These are phyloP conservation scores for Paraphoma sp. DNA, from an alignment of 2,329 filamentous ascomycete species.

Conservation along the genomic window DNA sequence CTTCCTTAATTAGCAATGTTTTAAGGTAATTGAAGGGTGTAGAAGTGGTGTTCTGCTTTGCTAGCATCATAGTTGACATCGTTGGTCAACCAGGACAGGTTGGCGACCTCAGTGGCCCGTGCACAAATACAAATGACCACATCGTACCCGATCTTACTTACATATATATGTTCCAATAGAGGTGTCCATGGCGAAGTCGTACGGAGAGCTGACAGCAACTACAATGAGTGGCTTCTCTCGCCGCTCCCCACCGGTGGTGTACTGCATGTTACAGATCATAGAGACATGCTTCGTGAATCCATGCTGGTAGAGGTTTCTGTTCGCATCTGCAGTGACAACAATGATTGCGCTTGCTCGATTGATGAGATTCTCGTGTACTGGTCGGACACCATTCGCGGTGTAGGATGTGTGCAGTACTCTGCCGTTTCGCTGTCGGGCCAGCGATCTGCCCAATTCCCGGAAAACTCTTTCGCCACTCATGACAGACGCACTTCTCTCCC, in stretches of 20 bases:
- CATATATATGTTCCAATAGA: constrained; percentile 91
- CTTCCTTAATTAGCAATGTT: too few species aligned
- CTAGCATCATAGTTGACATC: too few species aligned
- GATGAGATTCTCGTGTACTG: constrained; percentile 92
- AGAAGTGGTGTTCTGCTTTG: too few species aligned
- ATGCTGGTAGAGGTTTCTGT: constrained; percentile 90
- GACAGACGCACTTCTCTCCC: constrained; percentile 67
- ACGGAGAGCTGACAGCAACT: constrained; percentile 91
- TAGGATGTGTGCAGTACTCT: constrained; percentile 94
- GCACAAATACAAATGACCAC: too few species aligned
- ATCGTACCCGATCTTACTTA: constrained; percentile 11
- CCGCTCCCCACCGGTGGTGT: constrained; percentile 72
- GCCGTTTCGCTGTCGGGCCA: constrained; percentile 85
- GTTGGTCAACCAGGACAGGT: too few species aligned
- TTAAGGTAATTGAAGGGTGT: too few species aligned
- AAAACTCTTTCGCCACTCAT: constrained; percentile 96
- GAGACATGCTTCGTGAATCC: constrained; percentile 96
- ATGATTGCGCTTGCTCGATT: constrained; percentile 87
- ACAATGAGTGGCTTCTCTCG: constrained; percentile 85
- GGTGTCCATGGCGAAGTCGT: constrained; percentile 94
- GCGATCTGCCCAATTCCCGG: constrained; percentile 81
- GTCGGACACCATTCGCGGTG: constrained; percentile 88
- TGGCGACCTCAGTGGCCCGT: too few species aligned
- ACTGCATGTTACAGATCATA: constrained; percentile 89
- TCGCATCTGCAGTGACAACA: constrained; percentile 90